Evolutionary conservation across 139 green algal species (phyloP).

Genomic region (Chlorella sp.): DNA sequence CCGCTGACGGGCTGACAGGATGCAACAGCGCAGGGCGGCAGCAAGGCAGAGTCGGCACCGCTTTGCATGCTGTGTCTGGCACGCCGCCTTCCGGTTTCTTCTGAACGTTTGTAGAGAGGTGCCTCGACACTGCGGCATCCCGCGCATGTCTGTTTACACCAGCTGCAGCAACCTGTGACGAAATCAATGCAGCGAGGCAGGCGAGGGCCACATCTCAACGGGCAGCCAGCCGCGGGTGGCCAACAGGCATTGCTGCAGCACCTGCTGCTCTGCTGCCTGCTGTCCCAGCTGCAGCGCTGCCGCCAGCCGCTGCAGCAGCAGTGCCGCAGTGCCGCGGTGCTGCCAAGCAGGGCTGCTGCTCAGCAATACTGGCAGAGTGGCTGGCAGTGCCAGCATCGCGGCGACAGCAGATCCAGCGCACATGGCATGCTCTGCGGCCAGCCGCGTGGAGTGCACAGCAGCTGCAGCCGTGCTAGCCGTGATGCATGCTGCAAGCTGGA

Average conservation of each 20-base stretch:
- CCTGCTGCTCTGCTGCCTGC: not conserved
- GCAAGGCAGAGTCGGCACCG: too few relatives aligned
- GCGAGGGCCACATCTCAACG: not conserved
- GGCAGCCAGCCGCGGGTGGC: not conserved
- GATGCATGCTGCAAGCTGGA: conserved; percentile 23
- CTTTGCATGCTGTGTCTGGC: too few relatives aligned
- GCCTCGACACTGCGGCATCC: too few relatives aligned
- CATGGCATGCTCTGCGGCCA: not conserved
- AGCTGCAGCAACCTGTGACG: too few relatives aligned
- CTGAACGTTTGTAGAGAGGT: too few relatives aligned
- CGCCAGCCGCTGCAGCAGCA: conserved; percentile 14
- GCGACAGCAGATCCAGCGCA: not conserved
- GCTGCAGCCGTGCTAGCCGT: not conserved
- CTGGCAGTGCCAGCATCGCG: not conserved
- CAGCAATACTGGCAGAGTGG: not conserved
- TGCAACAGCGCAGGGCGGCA: not conserved
- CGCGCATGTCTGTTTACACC: too few relatives aligned
- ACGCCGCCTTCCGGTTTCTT: too few relatives aligned
- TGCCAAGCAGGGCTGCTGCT: not conserved
- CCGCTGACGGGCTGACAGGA: not conserved
- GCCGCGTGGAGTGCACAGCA: not conserved
- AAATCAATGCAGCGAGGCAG: not conserved
- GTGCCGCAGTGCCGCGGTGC: not conserved
- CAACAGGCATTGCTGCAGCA: not conserved
- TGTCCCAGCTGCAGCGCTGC: not conserved